A percentile compares a stretch with the other conserved stretches of the same genome.
Conservation (phyloP, 2,329 filamentous ascomycete species). For the Calycina marina region DNA sequence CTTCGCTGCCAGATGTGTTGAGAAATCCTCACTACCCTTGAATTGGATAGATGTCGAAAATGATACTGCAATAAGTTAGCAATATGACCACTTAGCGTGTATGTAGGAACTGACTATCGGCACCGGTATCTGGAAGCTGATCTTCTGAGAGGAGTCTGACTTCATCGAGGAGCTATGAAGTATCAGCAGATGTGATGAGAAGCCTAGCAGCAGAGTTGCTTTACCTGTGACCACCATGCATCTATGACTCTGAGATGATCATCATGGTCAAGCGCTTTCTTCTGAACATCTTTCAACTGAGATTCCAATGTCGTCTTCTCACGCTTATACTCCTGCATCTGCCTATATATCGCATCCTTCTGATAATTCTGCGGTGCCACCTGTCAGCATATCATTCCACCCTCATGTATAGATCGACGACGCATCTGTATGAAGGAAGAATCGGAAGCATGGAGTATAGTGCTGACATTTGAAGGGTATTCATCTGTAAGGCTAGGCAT, state of each 20-base stretch:
- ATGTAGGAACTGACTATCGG: constrained; percentile 4
- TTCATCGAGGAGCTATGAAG: constrained; percentile 44
- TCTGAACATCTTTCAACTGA: constrained; percentile 66
- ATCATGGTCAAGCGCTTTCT: constrained; percentile 69
- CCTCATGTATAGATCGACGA: constrained; percentile 15
- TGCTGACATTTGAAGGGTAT: constrained; percentile 12
- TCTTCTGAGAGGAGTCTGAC: constrained; percentile 43
- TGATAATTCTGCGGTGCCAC: constrained; percentile 54
- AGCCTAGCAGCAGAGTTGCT: constrained; percentile 16
- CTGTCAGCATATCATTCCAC: constrained; percentile 25
- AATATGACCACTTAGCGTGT: constrained; percentile 31
- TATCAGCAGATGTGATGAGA: constrained; percentile 7
- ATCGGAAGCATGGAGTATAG: constrained; percentile 8
- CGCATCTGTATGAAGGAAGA: not conserved
- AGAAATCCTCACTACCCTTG: constrained; percentile 56
- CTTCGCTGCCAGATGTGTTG: constrained; percentile 64
- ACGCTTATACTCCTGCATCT: constrained; percentile 96
- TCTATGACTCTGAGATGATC: constrained; percentile 86
- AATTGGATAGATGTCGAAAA: constrained; percentile 46
- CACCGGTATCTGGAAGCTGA: constrained; percentile 28
- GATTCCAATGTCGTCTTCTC: constrained; percentile 71
- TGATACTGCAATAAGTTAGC: constrained; percentile 14
- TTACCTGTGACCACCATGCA: constrained; percentile 86
- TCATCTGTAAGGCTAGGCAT: constrained; percentile 25
- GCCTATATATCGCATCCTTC: constrained; percentile 92